Base-by-base conservation (phyloP, 2,329 filamentous ascomycete species). In the Clarireedia paspali region DNA sequence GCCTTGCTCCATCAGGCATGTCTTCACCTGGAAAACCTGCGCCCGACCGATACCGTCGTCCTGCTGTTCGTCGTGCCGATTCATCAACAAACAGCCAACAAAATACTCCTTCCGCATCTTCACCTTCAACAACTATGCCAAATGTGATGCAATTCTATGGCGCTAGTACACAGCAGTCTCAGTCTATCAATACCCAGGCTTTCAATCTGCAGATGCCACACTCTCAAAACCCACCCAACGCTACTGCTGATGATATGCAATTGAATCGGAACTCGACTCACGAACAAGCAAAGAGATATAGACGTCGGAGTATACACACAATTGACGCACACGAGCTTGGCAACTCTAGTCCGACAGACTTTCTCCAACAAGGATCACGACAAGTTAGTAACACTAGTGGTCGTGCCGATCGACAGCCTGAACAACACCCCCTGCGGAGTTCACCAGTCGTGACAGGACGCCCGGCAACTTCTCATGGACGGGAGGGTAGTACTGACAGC, bases 21-120 rank as follows among this genome's bases (percentile, higher is more conserved):
- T 57, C 62, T 6, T 78, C 84, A 44, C 75, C 78, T 4, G 72
- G 76, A 47, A 91, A 90, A 66, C 76, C 84, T 23, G 84, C 88
- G 1, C 89, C 89, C 1, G 91, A 96, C 69, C 83, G 92, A 57
- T 96, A 96, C 70, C 82, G 91, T 64, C 85, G 91, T 50, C 71
- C 78, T 58, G 77, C 77, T 55, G 76, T 79, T 57, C 80, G 81
- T 62, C 76, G 81, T 58, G 57, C 63, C 12, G 74, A 67, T 64
- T 71, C 63, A 64, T 66, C 59, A 3, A 53, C 17, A 17, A 47
- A 26, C 68, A 67, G 50, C 55, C 57, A 58, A 50, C 46, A 50
- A 47, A n/a, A 58, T 47, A 63, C 34, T 47, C 60, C 60, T 9
- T 30, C 27, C 27, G 27, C 10, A 45, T 69, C 72, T 74, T 23